A percentile compares a stretch with the other conserved stretches of the same genome.
Conservation (phyloP, 768 basidiomycete genomes). For the Boletus vermiculosoides region DNA sequence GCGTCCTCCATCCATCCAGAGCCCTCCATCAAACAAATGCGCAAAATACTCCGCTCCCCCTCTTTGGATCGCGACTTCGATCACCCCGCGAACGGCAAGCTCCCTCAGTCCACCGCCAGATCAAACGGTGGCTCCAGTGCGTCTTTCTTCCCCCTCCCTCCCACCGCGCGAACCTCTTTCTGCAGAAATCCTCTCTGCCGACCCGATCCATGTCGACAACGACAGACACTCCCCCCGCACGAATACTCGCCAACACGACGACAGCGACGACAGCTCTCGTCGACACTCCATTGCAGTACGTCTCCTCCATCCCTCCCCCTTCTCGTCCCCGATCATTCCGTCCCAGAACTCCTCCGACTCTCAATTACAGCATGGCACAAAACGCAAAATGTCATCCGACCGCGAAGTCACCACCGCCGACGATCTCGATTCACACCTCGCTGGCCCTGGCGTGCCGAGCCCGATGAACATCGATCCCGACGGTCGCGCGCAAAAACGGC, state of each 20-base stretch:
- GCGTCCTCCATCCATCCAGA: conserved; percentile 40
- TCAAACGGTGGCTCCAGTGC: conserved; percentile 25
- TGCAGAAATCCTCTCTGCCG: conserved; percentile 25
- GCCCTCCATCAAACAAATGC: conserved; percentile 38
- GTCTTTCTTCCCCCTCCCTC: conserved; percentile 15
- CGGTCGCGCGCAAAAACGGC: conserved; percentile 74
- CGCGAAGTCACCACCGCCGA: conserved; percentile 51
- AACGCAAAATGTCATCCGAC: conserved; percentile 82
- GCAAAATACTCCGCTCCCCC: conserved; percentile 60
- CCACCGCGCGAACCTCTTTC: conserved; percentile 18
- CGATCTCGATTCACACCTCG: conserved; percentile 65
- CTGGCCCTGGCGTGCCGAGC: conserved; percentile 66
- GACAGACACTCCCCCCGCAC: conserved; percentile 30
- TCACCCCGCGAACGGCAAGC: conserved; percentile 16
- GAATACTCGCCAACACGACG: conserved; percentile 40
- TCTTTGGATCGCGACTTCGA: conserved; percentile 43
- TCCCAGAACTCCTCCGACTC: conserved; percentile 38
- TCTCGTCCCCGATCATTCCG: background rate
- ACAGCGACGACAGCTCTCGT: conserved; percentile 67
- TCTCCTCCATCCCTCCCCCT: conserved; percentile 7
- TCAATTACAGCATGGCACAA: conserved; percentile 58
- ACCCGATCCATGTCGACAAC: conserved; percentile 21
- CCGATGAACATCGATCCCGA: conserved; percentile 58
- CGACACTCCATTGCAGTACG: conserved; percentile 70
- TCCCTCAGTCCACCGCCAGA: conserved; percentile 18